phyloP scores from a whole-genome alignment of 129 eudicot genomes.

The Lactuca saligna region DNA sequence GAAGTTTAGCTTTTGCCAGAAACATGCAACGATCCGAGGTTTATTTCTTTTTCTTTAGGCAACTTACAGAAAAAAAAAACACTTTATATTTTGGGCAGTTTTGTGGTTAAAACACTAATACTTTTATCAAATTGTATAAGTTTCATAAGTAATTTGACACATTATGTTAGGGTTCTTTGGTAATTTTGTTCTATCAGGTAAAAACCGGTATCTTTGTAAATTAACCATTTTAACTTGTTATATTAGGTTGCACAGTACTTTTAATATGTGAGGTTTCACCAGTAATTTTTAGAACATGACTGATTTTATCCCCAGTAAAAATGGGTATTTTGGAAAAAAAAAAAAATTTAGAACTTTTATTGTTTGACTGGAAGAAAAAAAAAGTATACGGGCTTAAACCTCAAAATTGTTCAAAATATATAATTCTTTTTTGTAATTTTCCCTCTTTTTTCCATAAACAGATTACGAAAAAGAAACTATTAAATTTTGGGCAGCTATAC shows the following conservation, averaged over 20 bases:
- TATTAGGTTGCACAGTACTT: not conserved
- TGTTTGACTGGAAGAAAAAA: not conserved
- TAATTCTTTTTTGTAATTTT: not conserved
- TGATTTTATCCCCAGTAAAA: not conserved
- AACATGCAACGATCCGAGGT: slow-evolving; percentile 97
- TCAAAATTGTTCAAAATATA: not conserved
- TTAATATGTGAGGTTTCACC: not conserved
- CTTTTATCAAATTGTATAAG: no score
- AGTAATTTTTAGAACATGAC: not conserved
- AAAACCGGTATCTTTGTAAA: no score
- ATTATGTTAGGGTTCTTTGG: no score
- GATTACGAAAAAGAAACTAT: no score
- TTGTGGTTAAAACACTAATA: no score
- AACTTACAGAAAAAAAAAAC: no score
- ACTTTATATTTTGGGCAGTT: no score
- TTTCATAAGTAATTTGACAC: no score
- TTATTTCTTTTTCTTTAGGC: not conserved
- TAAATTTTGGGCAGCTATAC: no score
- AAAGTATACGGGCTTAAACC: not conserved
- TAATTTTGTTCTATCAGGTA: no score
- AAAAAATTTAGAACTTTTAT: not conserved
- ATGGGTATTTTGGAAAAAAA: not conserved
- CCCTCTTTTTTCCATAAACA: no score
- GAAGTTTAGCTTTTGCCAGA: slow-evolving; percentile 89
- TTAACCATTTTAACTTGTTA: not conserved